Evolutionary conservation across 2,329 filamentous ascomycete species (phyloP), one percentile per base, ranked within the genome.

Genomic region (Fusarium zealandicum): DNA sequence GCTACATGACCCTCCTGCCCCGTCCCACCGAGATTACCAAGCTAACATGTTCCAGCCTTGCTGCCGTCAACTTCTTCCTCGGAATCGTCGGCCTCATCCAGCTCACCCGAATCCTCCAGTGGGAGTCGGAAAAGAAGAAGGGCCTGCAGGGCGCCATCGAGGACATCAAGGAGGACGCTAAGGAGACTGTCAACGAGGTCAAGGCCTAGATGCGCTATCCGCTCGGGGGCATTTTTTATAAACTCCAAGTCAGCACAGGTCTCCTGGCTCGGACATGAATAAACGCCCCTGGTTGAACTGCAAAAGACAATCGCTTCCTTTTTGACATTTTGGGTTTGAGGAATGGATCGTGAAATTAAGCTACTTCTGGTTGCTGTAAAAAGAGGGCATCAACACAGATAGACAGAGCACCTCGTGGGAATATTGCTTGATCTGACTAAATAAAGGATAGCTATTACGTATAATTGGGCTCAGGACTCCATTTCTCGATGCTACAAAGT

Each of bases 41-140:
- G 13, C 14, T 33, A 22, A 28, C 44, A 17, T 31, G n/a, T 31
- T 43, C 10, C 58, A 92, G 89, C 57, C 87, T 99, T 54, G 95
- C 95, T 57, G 87, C 92, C 49, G 95, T 98, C 73, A 99, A 99
- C 85, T 97, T 97, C 85, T 96, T 97, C 83, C 89, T 99, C 68
- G 93, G 90, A 69, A 79, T 89, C 64, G 93, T 97, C 60, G 95
- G 95, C 68, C 79, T 90, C 54, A 83, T 91, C 63, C 95, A 99
- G 81, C 82, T 91, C 63, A 79, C 79, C 64, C 88, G 95, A 69
- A 97, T 98, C 70, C 75, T 85, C 66, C 50, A 84, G 69, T 89
- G 87, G 74, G 81, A 88, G 67, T 75, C 79, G 63, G 82, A 80
- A 56, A 76, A 87, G 70, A 87, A 90, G 78, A 73, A 79, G 56